Evolutionary conservation across 805 yeast genomes (phyloP), one percentile per base, ranked within the genome.

Genomic region (Deakozyma indianensis): DNA sequence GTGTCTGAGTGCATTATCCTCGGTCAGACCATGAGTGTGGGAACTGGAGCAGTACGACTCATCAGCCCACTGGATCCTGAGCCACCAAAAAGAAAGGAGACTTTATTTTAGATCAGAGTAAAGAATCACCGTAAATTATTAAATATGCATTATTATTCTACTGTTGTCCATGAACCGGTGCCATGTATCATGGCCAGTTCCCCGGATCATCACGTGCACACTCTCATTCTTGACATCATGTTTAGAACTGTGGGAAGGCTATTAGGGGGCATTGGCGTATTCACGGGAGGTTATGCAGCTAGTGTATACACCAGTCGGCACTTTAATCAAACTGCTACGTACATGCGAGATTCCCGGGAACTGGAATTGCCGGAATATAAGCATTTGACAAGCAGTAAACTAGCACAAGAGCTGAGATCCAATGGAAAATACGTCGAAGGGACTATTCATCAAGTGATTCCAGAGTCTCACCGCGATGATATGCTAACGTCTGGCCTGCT

Each of bases 1-100:
- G 98, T 92, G 16, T 83, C 95, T 22, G 99, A 92, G 64, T 84
- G 97, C 68, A 92, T 92, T 56, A 94, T 92, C 56, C 71, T 92
- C 51, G 99, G 99, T 40, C 97, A 92, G 69, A 87, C 96, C 45
- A 90, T 92, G 96, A 75, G 82, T 44, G 80, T 92, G 53, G 99
- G 99, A 61, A 92, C 99, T 1, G 98, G 98, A 53, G 81, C 97
- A 0, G 88, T 92, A 72, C 83, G 87, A 60, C 70, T 92, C 54
- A 58, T 67, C 18, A 57, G 56, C 46, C 66, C 67, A 4, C 51
- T 63, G 50, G 54, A 49, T 11, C 53, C 53, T 3, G 49, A 45
- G 21, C 35, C 27, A 14, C 32, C 44, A 4, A 43, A 41, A 18
- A 48, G 35, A n/a, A 52, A 49, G 41, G 38, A 28, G 23, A 53